Conservation (phyloP, 2,329 filamentous ascomycete species). For the Colletotrichum sansevieriae region DNA sequence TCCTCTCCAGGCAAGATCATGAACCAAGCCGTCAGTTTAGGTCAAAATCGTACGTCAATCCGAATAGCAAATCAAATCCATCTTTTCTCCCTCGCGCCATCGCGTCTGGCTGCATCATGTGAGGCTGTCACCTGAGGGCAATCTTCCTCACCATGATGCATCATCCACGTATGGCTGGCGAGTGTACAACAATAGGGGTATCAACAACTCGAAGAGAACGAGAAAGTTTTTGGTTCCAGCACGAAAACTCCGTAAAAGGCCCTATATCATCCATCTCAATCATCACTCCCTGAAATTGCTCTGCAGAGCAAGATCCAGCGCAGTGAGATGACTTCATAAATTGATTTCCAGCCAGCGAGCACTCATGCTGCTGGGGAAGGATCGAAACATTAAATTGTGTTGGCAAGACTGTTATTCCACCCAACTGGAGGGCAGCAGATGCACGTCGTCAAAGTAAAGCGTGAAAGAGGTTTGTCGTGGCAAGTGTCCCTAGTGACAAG, state of each 20-base stretch:
- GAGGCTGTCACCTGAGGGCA: neutral
- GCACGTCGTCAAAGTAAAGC: conserved; percentile 6
- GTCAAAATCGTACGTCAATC: conserved; percentile 20
- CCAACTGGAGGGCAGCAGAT: neutral
- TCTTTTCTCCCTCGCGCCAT: conserved; percentile 19
- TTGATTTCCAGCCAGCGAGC: conserved; percentile 31
- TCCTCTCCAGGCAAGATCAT: conserved; percentile 26
- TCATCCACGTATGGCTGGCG: neutral
- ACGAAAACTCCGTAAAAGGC: conserved; percentile 38
- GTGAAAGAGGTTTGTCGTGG: conserved; percentile 33
- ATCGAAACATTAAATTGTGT: conserved; percentile 38
- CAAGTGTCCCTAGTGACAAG: conserved; percentile 35
- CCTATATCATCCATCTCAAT: conserved; percentile 36
- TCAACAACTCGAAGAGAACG: conserved; percentile 43
- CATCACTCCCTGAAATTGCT: neutral
- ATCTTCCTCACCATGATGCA: neutral
- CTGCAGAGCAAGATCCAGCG: conserved; percentile 5
- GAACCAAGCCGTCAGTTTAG: conserved; percentile 17
- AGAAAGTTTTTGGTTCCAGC: conserved; percentile 41
- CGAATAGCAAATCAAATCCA: conserved; percentile 34
- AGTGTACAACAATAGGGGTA: conserved; percentile 41
- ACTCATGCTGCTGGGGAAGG: conserved; percentile 38
- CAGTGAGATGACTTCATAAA: conserved; percentile 27
- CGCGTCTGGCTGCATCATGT: neutral
- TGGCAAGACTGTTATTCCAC: neutral